Base-by-base conservation (phyloP, 2,329 filamentous ascomycete genomes). In the Penicillium sp. region DNA sequence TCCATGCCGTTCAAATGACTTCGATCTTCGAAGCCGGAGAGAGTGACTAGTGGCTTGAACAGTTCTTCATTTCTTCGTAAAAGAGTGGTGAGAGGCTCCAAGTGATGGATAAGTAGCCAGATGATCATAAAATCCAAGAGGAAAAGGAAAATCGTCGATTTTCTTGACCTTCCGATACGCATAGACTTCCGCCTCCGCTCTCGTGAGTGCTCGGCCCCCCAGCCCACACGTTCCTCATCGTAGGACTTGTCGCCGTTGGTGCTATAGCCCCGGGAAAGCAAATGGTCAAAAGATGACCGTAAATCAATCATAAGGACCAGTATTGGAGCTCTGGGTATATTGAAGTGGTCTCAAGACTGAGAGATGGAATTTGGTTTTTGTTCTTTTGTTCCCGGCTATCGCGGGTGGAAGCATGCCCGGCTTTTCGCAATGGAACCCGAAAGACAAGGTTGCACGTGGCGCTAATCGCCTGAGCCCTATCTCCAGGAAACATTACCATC, bases 61-160 rank as follows among this genome's bases (percentile, higher is more conserved):
- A 51, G 49, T 16, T 47, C 44, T 20, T 51, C 49, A 27, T 51
- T 51, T n/a, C 38, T 36, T 2, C 24, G 44, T 25, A 51, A 24
- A 2, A 51, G 39, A 44, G 24, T 39, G 18, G 47, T 46, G 13
- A 51, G 44, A 28, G 49, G 49, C 27, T 31, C 31, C 4, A 51
- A 33, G 8, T 16, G 11, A 20, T 20, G 16, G 9, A 30, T 8
- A 30, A 30, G 27, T 30, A 11, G 27, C 10, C 27, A 8, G 10
- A 36, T 4, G 16, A 36, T 3, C 9, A 36, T 18, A 9, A 36
- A 16, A 11, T 20, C 33, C 9, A 20, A 9, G 3, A 36, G 16
- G 16, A 36, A 9, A 16, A 36, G 33, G 16, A 20, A 4, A 14
- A 36, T 20, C 9, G 33, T 36, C 7, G 33, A 20, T 20, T 20